phyloP scores from a whole-genome alignment of 345 rosid species.

The Luvunga scandens region DNA sequence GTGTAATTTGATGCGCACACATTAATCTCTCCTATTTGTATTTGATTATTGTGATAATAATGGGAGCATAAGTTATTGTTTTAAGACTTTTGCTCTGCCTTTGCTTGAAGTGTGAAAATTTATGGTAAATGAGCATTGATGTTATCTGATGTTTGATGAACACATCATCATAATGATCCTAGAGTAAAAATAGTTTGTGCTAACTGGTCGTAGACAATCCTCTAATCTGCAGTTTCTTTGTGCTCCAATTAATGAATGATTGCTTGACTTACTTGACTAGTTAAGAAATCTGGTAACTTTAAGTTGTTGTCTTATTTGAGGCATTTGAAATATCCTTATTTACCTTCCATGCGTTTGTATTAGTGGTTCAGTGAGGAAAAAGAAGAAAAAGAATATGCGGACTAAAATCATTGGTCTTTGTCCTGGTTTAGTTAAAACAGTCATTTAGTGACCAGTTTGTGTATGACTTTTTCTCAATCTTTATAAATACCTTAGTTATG shows the following conservation, averaged over 20 bases:
- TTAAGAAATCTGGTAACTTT: background rate
- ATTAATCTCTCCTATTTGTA: background rate
- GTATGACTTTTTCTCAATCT: constrained; percentile 7
- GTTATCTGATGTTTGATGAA: background rate
- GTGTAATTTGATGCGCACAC: background rate
- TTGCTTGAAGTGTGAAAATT: background rate
- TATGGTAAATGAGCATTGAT: background rate
- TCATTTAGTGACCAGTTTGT: background rate
- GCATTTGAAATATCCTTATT: constrained; percentile 1
- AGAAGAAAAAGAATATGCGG: background rate
- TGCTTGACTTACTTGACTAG: background rate
- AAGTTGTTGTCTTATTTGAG: background rate
- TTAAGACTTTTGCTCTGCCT: background rate
- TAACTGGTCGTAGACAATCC: background rate
- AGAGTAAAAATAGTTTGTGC: background rate
- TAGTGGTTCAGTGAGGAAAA: background rate
- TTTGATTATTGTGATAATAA: background rate
- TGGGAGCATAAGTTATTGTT: background rate
- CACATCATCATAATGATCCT: background rate
- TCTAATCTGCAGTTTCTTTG: background rate
- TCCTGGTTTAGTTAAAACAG: constrained; percentile 4
- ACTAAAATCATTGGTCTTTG: background rate
- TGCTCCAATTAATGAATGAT: background rate
- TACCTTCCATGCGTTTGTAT: background rate
- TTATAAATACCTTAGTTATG: constrained; percentile 6